Evolutionary conservation across 345 rosid species (phyloP).

Genomic region (Bruguiera sexangula): DNA sequence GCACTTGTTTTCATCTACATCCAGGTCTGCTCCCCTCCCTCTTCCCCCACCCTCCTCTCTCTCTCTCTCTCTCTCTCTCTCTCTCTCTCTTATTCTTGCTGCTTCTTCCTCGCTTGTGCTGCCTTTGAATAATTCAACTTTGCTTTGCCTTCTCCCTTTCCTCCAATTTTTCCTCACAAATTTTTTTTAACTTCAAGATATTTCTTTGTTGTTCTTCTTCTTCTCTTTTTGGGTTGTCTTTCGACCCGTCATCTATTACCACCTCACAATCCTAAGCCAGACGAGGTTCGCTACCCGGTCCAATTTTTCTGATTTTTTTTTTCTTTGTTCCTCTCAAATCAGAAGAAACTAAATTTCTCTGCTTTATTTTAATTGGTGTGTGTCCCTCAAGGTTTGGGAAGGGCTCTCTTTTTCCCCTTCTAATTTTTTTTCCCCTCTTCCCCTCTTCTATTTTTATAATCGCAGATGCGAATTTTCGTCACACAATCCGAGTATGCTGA

Average conservation of each 20-base stretch:
- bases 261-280: too few species aligned
- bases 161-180: neutral
- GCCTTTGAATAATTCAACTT: neutral
- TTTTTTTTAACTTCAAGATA: too few species aligned
- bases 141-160: neutral
- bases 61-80: neutral
- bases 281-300: too few species aligned
- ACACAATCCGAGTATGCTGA: slow-evolving; percentile 81
- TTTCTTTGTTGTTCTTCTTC: too few species aligned
- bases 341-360: too few species aligned
- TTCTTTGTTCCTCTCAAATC: neutral
- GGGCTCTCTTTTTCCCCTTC: too few species aligned
- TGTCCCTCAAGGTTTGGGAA: too few species aligned
- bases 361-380: too few species aligned
- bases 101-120: neutral
- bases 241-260: too few species aligned
- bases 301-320: neutral
- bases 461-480: slow-evolving; percentile 70
- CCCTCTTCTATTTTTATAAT: neutral
- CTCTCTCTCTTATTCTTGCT: neutral
- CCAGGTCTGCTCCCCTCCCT: slow-evolving; percentile 45
- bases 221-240: too few species aligned
- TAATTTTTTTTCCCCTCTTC: too few species aligned
- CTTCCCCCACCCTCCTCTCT: neutral
- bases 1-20: slow-evolving; percentile 70